phyloP scores from a whole-genome alignment of 371 early-diverging fungal species.

The Haplosporangium sp. region DNA sequence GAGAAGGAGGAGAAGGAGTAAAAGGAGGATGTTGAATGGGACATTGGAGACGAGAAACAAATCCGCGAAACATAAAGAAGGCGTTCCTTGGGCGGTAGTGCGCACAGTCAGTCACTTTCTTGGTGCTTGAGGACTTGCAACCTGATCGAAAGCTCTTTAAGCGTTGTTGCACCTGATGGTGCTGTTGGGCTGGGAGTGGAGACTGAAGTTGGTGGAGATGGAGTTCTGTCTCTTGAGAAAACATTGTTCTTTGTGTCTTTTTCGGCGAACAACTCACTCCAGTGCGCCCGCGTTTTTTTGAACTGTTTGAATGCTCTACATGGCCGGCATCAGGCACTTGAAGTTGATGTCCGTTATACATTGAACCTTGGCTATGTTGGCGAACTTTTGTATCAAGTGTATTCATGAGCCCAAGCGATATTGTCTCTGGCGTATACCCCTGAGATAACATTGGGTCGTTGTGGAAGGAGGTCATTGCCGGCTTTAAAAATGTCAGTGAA shows the following conservation, averaged over 20 bases:
- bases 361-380: not conserved
- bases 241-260: not conserved
- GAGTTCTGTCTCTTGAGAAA: not conserved
- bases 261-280: not conserved
- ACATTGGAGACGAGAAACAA: slow-evolving; percentile 27
- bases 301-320: not conserved
- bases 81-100: slow-evolving; percentile 41
- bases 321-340: no score
- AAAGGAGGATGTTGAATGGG: not conserved
- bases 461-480: not conserved
- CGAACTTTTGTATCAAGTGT: not conserved
- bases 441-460: not conserved
- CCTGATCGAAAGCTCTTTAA: not conserved
- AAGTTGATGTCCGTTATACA: no score
- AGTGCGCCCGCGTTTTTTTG: not conserved
- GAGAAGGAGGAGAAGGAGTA: not conserved
- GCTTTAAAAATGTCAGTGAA: not conserved
- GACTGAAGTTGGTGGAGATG: not conserved
- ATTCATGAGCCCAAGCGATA: not conserved
- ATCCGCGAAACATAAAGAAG: slow-evolving; percentile 44
- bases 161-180: not conserved
- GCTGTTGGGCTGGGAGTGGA: not conserved
- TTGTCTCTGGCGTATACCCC: not conserved
- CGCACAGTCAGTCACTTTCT: slow-evolving; percentile 19
- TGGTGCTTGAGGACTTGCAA: not conserved